These are phyloP conservation scores for Astraeus odoratus DNA, from an alignment of 768 basidiomycete species.

Conservation along the genomic window DNA sequence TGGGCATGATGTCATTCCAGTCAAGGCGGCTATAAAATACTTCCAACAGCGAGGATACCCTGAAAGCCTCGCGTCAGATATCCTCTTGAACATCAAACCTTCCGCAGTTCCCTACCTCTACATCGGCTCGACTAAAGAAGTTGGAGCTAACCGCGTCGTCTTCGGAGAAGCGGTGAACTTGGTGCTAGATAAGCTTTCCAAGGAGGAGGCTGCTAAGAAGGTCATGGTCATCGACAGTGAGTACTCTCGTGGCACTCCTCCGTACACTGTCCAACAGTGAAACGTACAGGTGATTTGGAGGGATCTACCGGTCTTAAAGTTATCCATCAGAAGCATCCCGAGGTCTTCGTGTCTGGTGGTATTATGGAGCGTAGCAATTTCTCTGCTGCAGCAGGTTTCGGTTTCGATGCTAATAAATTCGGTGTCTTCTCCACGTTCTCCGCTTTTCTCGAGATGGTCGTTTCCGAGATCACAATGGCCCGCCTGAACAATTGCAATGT, in stretches of 20 bases:
- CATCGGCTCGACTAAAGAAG: conserved; percentile 64
- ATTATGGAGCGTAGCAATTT: conserved; percentile 86
- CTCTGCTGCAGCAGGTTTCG: conserved; percentile 81
- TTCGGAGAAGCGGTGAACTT: conserved; percentile 81
- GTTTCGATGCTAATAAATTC: conserved; percentile 74
- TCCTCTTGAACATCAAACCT: conserved; percentile 64
- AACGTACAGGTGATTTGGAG: conserved; percentile 64
- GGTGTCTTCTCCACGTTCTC: conserved; percentile 90
- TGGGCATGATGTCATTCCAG: conserved; percentile 81
- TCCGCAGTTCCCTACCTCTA: conserved; percentile 49
- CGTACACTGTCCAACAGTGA: neutral
- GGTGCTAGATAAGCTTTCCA: conserved; percentile 68
- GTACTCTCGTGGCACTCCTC: conserved; percentile 20
- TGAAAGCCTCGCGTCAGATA: conserved; percentile 36
- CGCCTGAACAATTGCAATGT: conserved; percentile 85
- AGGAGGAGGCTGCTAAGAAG: conserved; percentile 69
- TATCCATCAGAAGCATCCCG: conserved; percentile 86
- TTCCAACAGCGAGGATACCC: conserved; percentile 56
- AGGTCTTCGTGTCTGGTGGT: conserved; percentile 79
- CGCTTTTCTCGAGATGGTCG: conserved; percentile 86
- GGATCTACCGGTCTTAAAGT: conserved; percentile 85
- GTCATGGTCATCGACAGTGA: conserved; percentile 85
- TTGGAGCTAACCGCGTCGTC: conserved; percentile 72
- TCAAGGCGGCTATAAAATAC: conserved; percentile 74
- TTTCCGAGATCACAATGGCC: conserved; percentile 92